These are phyloP conservation scores for Fusarium incarnatum DNA, from an alignment of 2,329 filamentous ascomycete genomes.

Conservation along the genomic window DNA sequence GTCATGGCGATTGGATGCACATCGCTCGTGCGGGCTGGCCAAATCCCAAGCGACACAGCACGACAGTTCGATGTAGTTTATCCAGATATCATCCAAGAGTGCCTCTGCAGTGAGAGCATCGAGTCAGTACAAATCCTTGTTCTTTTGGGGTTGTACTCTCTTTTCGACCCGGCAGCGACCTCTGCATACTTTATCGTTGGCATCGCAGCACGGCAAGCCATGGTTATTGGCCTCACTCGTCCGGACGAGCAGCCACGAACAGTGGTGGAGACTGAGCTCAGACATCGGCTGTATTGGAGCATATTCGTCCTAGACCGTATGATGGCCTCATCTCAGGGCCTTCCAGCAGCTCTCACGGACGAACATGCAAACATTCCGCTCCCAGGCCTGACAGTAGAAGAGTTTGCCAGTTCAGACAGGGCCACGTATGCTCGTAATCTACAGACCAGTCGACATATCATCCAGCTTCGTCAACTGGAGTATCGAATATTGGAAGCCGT, in stretches of 20 bases:
- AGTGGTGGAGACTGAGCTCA: slow-evolving; percentile 49
- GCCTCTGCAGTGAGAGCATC: slow-evolving; percentile 51
- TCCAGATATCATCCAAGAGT: slow-evolving; percentile 56
- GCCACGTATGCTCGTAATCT: slow-evolving; percentile 55
- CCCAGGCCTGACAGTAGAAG: slow-evolving; percentile 58
- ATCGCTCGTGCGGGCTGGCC: slow-evolving; percentile 57
- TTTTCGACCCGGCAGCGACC: slow-evolving; percentile 56
- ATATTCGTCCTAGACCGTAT: slow-evolving; percentile 60
- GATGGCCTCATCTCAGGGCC: slow-evolving; percentile 56
- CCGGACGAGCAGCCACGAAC: slow-evolving; percentile 46
- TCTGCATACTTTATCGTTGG: slow-evolving; percentile 56
- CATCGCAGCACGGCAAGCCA: slow-evolving; percentile 55
- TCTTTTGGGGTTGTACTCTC: slow-evolving; percentile 56
- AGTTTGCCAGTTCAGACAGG: slow-evolving; percentile 56
- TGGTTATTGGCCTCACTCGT: slow-evolving; percentile 54
- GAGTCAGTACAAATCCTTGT: slow-evolving; percentile 57
- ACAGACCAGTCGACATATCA: slow-evolving; percentile 59
- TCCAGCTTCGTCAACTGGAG: slow-evolving; percentile 58
- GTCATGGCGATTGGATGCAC: slow-evolving; percentile 61
- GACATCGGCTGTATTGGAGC: slow-evolving; percentile 59
- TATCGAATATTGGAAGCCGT: slow-evolving; percentile 54
- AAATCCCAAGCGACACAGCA: slow-evolving; percentile 51
- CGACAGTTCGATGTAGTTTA: slow-evolving; percentile 54
- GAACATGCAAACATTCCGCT: slow-evolving; percentile 56
- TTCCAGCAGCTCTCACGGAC: slow-evolving; percentile 55